Evolutionary conservation across 106 monocot genomes (phyloP), one percentile per base, ranked within the genome.

Genomic region (Dioscorea zingiberensis): DNA sequence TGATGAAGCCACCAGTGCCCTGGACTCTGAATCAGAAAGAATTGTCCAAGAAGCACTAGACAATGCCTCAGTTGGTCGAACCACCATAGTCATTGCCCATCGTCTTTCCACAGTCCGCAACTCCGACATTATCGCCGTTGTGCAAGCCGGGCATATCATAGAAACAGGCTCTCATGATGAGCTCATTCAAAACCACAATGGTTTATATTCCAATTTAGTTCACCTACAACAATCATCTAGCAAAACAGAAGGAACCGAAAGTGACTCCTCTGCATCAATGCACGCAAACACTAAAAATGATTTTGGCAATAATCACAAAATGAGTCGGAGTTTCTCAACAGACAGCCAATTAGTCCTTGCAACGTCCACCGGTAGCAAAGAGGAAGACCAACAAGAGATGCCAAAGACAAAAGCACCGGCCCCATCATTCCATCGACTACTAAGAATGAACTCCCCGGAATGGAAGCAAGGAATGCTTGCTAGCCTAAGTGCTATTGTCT

Each of bases 1-100:
- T 1, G 90, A 91, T 38, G 90, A 91, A 56, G 90, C 90, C 25
- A 91, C 90, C 0, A 91, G 84, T n/a, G 86, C 91, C 0, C 67
- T 91, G 0, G 91, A 91, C 71, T 71, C 86, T 1, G 84, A 84
- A 66, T 91, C 91, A 0, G 91, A 91, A 44, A 70, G 67, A 8
- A 32, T 84, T 3, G 86, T 91, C 3, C 90, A 84, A 26, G 76
- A 83, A 10, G 86, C 90, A 0, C 83, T 90, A 2, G 90, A 91
- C 49, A 64, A 32, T 3, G 81, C 78, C 68, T 73, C 81, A 13
- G 47, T 81, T 4, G 87, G 79, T 21, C 65, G 86, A 11, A 91
- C 86, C 21, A 87, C 84, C 13, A 64, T 87, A 13, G 81, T 87
- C 21, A 76, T 87, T 21, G 91, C 91, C 2, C 91, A 91, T 64